phyloP scores from a whole-genome alignment of 1,284 basidiomycete genomes.

The Ustilago loliicola region DNA sequence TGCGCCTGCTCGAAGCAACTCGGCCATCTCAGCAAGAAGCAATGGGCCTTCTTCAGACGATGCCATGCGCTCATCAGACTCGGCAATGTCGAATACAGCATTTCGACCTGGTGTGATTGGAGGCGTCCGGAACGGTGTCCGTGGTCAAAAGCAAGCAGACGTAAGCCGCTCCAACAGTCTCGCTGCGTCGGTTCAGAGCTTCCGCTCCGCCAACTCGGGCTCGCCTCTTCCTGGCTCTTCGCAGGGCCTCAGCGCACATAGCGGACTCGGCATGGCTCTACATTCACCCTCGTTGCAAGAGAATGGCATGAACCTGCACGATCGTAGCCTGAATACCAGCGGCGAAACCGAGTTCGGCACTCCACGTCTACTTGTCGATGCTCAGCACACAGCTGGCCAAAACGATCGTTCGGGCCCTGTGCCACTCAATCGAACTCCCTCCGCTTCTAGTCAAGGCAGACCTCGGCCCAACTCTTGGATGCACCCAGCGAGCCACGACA shows the following conservation, averaged over 20 bases:
- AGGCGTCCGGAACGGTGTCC: conserved; percentile 10
- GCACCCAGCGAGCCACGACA: conserved; percentile 40
- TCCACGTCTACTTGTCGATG: conserved; percentile 44
- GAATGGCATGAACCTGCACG: conserved; percentile 13
- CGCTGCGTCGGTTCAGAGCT: conserved; percentile 38
- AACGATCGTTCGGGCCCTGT: conserved; percentile 6
- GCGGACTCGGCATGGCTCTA: conserved; percentile 7
- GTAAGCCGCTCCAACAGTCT: conserved; percentile 51
- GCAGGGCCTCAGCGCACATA: conserved; percentile 8
- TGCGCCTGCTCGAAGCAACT: conserved; percentile 35
- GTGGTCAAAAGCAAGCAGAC: conserved; percentile 16
- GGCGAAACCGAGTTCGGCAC: conserved; percentile 47
- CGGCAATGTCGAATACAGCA: conserved; percentile 18
- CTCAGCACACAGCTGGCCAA: conserved; percentile 39
- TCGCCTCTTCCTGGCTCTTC: conserved; percentile 28
- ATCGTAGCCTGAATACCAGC: conserved; percentile 18
- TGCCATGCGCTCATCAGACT: conserved; percentile 32
- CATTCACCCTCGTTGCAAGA: conserved; percentile 36
- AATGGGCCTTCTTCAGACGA: conserved; percentile 26
- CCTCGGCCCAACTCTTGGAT: conserved; percentile 48
- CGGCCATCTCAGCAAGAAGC: conserved; percentile 25
- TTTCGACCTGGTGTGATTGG: conserved; percentile 38
- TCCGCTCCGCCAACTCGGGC: conserved; percentile 43
- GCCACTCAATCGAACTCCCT: conserved; percentile 20
- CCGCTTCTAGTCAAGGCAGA: conserved; percentile 13